Percentiles rank a stretch among this genome's conserved stretches.
Evolutionary conservation across 495 filamentous ascomycete species (phyloP).

Genomic region (Hypoxylon crocopeplum): DNA sequence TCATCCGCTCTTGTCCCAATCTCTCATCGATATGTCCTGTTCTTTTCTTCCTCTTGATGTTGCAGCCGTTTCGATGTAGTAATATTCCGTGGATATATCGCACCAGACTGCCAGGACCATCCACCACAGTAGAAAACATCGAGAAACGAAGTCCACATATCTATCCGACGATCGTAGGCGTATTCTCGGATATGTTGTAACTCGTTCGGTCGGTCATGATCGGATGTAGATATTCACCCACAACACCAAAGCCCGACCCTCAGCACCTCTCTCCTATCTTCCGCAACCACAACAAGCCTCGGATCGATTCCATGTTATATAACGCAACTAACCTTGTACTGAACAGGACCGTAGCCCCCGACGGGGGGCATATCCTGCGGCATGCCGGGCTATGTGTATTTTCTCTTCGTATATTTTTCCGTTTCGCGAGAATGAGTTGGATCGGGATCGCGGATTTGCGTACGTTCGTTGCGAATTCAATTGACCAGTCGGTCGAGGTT

Average conservation of each 20-base stretch:
- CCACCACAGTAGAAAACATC: no score
- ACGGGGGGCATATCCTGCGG: slow-evolving; percentile 90
- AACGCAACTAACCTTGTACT: slow-evolving; percentile 80
- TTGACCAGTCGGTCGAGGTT: slow-evolving; percentile 1
- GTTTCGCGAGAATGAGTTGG: not conserved
- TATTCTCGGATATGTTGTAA: not conserved
- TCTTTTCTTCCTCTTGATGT: no score
- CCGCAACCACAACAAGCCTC: not conserved
- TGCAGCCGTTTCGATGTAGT: no score
- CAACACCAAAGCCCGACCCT: no score
- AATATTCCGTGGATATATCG: no score
- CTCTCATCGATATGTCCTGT: no score
- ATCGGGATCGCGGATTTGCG: not conserved
- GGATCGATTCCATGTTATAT: not conserved
- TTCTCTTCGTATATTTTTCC: not conserved
- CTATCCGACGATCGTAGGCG: not conserved
- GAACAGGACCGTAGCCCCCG: slow-evolving; percentile 93
- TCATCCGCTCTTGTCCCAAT: no score
- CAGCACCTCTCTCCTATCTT: no score
- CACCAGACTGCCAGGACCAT: no score
- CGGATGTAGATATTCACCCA: no score
- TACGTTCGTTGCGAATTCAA: not conserved
- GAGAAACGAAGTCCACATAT: not conserved
- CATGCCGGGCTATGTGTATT: slow-evolving; percentile 53
- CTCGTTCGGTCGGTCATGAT: not conserved